A percentile compares a stretch with the other conserved stretches of the same genome.
Conservation (phyloP, 352 stramenopile species). For the Phytophthora citrophthora region DNA sequence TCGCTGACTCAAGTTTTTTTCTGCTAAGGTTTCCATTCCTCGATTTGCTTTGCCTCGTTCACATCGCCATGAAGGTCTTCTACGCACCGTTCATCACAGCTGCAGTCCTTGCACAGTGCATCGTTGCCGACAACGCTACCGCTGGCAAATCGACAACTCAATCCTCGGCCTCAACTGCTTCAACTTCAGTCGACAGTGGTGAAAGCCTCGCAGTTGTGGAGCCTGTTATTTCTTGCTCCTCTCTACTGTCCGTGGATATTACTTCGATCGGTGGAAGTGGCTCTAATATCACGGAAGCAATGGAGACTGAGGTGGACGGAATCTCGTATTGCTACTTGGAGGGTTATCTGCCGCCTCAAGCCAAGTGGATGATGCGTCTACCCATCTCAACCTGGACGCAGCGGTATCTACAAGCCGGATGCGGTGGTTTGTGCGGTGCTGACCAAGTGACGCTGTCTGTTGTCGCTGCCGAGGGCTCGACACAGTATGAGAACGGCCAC, state of each 20-base stretch:
- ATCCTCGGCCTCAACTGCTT: not conserved
- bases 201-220: slow-evolving; percentile 30
- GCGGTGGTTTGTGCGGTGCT: slow-evolving; percentile 36
- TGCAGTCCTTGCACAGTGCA: slow-evolving; percentile 2
- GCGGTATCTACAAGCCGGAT: slow-evolving; percentile 43
- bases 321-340: slow-evolving; percentile 42
- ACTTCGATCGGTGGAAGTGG: slow-evolving; percentile 24
- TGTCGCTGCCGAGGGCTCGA: slow-evolving; percentile 23
- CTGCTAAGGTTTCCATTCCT: too few species aligned
- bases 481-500: slow-evolving; percentile 30
- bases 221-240: slow-evolving; percentile 28
- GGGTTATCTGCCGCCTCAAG: slow-evolving; percentile 33
- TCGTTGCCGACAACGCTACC: slow-evolving; percentile 4
- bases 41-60: too few species aligned
- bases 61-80: slow-evolving; percentile 12
- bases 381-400: slow-evolving; percentile 45
- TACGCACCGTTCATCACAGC: slow-evolving; percentile 11
- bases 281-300: slow-evolving; percentile 30
- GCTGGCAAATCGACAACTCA: too few species aligned
- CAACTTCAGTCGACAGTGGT: slow-evolving; percentile 16
- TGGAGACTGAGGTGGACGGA: slow-evolving; percentile 27
- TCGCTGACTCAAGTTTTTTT: too few species aligned
- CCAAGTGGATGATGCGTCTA: slow-evolving; percentile 39
- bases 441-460: slow-evolving; percentile 25
- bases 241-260: slow-evolving; percentile 29